Evolutionary conservation across 2,329 filamentous ascomycete genomes (phyloP).

Genomic region (Stachybotrys chartarum): DNA sequence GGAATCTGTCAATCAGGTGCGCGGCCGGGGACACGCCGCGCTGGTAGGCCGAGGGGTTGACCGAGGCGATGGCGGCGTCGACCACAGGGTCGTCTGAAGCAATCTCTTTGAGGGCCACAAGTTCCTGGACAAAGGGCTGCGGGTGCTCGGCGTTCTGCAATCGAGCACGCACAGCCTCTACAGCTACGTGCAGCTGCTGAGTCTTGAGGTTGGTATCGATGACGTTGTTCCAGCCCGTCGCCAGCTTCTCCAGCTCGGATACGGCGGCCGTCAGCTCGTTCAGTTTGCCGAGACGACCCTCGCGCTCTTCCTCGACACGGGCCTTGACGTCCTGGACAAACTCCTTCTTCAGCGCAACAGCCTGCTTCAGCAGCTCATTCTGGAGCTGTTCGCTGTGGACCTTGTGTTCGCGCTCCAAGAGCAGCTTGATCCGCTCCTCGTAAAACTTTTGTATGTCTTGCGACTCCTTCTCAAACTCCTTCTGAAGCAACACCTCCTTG

Average conservation of each 20-base stretch:
- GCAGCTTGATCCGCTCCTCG: constrained; percentile 69
- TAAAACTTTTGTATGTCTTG: constrained; percentile 71
- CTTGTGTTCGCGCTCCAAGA: constrained; percentile 72
- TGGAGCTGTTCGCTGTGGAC: constrained; percentile 75
- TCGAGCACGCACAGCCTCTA: constrained; percentile 83
- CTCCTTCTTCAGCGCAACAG: constrained; percentile 76
- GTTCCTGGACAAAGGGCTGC: constrained; percentile 81
- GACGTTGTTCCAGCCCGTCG: constrained; percentile 82
- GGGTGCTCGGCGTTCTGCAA: constrained; percentile 67
- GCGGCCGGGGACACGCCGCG: constrained; percentile 76
- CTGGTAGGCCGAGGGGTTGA: constrained; percentile 91
- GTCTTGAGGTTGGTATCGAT: constrained; percentile 87
- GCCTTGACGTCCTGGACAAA: constrained; percentile 73
- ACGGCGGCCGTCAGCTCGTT: constrained; percentile 72
- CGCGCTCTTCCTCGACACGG: constrained; percentile 81
- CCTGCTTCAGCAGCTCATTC: constrained; percentile 86
- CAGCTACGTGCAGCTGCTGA: constrained; percentile 91
- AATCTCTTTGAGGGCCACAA: constrained; percentile 91
- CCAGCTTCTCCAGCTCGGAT: constrained; percentile 77
- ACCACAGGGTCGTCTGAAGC: constrained; percentile 79
- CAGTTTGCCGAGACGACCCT: constrained; percentile 79
- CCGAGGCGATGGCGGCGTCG: constrained; percentile 89
- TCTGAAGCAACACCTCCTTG: constrained; percentile 76
- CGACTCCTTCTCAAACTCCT: constrained; percentile 83
- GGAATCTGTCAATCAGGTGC: constrained; percentile 91